These are phyloP conservation scores for Kazachstania bromeliacearum DNA, from an alignment of 805 yeast genomes.

Conservation along the genomic window DNA sequence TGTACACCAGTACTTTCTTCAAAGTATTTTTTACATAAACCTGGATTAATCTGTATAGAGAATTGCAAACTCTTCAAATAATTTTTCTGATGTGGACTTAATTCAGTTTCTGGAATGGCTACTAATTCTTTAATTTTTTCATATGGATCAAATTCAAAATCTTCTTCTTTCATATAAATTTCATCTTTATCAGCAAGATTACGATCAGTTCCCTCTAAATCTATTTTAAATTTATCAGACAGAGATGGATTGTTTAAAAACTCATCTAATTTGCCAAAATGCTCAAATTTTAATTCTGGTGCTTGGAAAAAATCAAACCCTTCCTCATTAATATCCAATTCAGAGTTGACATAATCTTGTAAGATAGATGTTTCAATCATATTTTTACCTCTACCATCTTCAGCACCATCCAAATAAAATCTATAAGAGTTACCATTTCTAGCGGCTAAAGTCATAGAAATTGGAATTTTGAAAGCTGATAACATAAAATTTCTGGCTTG, in stretches of 20 bases:
- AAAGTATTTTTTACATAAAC: constrained; percentile 34
- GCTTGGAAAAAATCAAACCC: neutral
- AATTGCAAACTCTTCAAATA: constrained; percentile 31
- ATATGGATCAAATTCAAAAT: constrained; percentile 22
- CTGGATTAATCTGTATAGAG: constrained; percentile 25
- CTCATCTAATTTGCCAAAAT: constrained; percentile 9
- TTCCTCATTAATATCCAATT: neutral
- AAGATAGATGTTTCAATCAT: constrained; percentile 19
- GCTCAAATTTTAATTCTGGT: constrained; percentile 14
- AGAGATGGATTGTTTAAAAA: constrained; percentile 11
- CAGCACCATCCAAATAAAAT: constrained; percentile 9
- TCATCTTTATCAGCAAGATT: constrained; percentile 9
- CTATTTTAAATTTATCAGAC: constrained; percentile 6
- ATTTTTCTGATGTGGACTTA: constrained; percentile 15
- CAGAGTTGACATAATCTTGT: constrained; percentile 6
- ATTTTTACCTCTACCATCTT: constrained; percentile 10
- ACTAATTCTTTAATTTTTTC: constrained; percentile 22
- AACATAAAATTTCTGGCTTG: constrained; percentile 22
- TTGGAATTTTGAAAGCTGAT: constrained; percentile 12
- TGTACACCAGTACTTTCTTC: constrained; percentile 10
- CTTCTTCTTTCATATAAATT: constrained; percentile 13
- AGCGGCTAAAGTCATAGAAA: constrained; percentile 21
- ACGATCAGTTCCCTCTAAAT: constrained; percentile 9
- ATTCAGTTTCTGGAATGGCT: constrained; percentile 8
- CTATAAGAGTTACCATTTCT: constrained; percentile 14